These are phyloP conservation scores for Apocynum venetum DNA, from an alignment of 257 asterid species.

Conservation along the genomic window DNA sequence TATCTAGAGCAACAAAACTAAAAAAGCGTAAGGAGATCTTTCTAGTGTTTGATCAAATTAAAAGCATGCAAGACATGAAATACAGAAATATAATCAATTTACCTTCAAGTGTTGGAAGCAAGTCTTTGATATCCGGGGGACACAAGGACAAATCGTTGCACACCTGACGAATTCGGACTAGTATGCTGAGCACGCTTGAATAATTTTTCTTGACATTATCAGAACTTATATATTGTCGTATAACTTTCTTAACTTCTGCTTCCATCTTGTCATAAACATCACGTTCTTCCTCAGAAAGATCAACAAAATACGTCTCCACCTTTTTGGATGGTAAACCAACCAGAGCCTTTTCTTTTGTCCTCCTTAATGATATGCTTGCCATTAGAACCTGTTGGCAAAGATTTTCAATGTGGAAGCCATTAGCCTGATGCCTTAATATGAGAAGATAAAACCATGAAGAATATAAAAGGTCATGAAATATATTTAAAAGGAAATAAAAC, in stretches of 20 bases:
- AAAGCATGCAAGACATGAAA: neutral
- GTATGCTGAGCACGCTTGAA: slow-evolving; percentile 61
- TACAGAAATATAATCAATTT: neutral
- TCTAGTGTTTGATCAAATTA: neutral
- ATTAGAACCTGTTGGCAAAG: slow-evolving; percentile 52
- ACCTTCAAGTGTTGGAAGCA: slow-evolving; percentile 81
- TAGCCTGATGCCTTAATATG: neutral
- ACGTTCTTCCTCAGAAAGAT: slow-evolving; percentile 68
- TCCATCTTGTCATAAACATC: slow-evolving; percentile 76
- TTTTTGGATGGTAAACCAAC: slow-evolving; percentile 62
- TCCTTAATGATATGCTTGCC: slow-evolving; percentile 75
- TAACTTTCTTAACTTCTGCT: slow-evolving; percentile 52
- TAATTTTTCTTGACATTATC: slow-evolving; percentile 38
- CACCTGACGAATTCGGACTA: slow-evolving; percentile 74
- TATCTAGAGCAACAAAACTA: neutral
- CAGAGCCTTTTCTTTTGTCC: slow-evolving; percentile 67
- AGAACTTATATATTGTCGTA: slow-evolving; percentile 35
- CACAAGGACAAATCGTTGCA: slow-evolving; percentile 51
- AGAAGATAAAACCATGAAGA: neutral
- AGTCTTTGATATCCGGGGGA: slow-evolving; percentile 41
- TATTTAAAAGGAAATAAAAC: neutral
- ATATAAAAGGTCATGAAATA: neutral
- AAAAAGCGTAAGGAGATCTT: neutral
- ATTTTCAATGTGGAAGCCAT: neutral
- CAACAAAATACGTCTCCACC: slow-evolving; percentile 52